Conservation (phyloP, 192 early-diverging fungal genomes). For the Borealophlyctis nickersoniae region DNA sequence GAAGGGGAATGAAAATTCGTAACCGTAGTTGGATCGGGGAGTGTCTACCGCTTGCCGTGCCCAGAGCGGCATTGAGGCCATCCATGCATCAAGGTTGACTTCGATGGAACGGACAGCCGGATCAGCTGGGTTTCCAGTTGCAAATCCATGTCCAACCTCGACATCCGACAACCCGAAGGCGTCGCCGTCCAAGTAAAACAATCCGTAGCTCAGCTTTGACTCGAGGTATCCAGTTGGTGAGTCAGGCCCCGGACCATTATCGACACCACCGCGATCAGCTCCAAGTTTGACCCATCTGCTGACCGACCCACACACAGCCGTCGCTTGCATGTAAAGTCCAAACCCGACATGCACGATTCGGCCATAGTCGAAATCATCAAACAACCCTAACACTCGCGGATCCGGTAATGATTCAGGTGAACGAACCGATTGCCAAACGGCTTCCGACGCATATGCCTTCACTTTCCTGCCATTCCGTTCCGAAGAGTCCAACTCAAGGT, state of each 20-base stretch:
- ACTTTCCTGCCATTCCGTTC: background rate
- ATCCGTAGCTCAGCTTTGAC: background rate
- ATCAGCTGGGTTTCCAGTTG: too few relatives aligned
- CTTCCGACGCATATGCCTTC: background rate
- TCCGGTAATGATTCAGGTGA: background rate
- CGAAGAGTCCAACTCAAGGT: background rate
- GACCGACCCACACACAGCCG: background rate
- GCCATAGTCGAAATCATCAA: background rate
- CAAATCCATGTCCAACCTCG: too few relatives aligned
- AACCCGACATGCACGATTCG: background rate
- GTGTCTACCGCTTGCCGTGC: conserved; percentile 4
- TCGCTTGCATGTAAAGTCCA: background rate
- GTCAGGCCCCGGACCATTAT: too few relatives aligned
- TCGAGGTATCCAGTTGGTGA: too few relatives aligned
- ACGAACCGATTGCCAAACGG: background rate
- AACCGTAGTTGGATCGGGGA: background rate
- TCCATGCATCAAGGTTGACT: conserved; percentile 14
- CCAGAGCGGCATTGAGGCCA: conserved; percentile 20
- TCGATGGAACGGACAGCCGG: background rate
- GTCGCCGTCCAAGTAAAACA: background rate
- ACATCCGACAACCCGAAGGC: too few relatives aligned
- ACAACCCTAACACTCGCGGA: background rate
- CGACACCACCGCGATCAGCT: too few relatives aligned
- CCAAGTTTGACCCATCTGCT: too few relatives aligned
- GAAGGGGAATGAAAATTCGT: conserved; percentile 4